Evolutionary conservation across 2,329 filamentous ascomycete genomes (phyloP), one percentile per base, ranked within the genome.

Genomic region (Xylariaceae sp.): DNA sequence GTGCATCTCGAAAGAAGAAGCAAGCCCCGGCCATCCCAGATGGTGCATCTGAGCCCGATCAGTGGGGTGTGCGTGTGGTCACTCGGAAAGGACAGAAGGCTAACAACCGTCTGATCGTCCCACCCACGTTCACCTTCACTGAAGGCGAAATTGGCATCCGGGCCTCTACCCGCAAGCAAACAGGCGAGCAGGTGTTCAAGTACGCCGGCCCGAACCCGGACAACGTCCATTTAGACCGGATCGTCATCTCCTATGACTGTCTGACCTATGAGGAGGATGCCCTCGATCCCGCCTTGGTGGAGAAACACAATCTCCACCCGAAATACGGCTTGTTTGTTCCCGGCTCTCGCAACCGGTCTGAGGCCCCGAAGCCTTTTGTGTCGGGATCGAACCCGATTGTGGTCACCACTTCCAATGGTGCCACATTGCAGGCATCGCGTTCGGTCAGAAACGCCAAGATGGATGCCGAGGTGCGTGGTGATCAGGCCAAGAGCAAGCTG

Each of bases 131-230:
- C 62, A 72, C 76, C 55, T 84, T 78, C 58, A 75, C 80, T 44
- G 73, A 79, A 7, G 74, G 78, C 59, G 82, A 85, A 66, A 85
- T 86, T 61, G 83, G 83, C 11, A 85, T 83, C 69, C 77, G 80
- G 18, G 83, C 85, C 65, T 82, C 81, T 3, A 78, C 78, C 61
- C 85, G 85, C 60, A 80, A 81, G 58, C 80, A 80, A 18, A 80
- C 81, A 39, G 77, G 76, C 64, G 76, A 77, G 11, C 79, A 80
- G 61, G 76, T 82, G 53, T 81, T 81, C 66, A 80, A 78, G 67
- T 84, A 79, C 51, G 76, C 80, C 62, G 78, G 75, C 34, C 81
- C 82, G 44, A 82, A 83, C 67, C 79, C 78, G 50, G 79, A 78
- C 59, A 77, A 76, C 57, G 74, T 82, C 70, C 81, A 84, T 66